A percentile compares a stretch with the other conserved stretches of the same genome.
Conservation (phyloP, 2,329 filamentous ascomycete genomes). For the Penicillium sp. region DNA sequence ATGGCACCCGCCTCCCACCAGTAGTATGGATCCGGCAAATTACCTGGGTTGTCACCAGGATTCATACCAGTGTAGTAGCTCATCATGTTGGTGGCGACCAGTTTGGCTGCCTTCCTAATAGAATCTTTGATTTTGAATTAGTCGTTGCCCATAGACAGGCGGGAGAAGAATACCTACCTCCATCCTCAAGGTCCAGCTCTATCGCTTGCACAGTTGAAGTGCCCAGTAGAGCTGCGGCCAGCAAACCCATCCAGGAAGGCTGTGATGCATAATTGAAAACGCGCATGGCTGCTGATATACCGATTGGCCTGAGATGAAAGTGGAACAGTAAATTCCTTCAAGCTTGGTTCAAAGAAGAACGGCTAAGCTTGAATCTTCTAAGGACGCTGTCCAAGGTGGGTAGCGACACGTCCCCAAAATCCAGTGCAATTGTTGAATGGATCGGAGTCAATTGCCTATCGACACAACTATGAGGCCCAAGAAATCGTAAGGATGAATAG, state of each 20-base stretch:
- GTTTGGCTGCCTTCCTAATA: slow-evolving; percentile 47
- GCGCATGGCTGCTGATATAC: slow-evolving; percentile 11
- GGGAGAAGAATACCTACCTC: slow-evolving; percentile 3
- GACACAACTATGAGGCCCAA: background rate
- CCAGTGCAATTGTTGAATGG: background rate
- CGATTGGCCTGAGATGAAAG: background rate
- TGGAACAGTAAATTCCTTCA: background rate
- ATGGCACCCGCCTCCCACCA: slow-evolving; percentile 48
- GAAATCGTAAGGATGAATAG: background rate
- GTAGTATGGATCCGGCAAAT: slow-evolving; percentile 49
- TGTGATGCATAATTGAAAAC: slow-evolving; percentile 5
- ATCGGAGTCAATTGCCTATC: no score
- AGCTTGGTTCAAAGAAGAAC: background rate
- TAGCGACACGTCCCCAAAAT: background rate
- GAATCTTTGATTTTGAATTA: slow-evolving; percentile 37
- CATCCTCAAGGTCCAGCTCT: slow-evolving; percentile 16
- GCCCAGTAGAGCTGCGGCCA: slow-evolving; percentile 17
- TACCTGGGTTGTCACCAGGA: slow-evolving; percentile 51
- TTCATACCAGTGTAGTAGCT: slow-evolving; percentile 50
- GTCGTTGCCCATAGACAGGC: background rate
- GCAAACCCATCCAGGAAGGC: slow-evolving; percentile 19
- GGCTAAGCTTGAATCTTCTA: background rate
- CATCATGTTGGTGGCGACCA: slow-evolving; percentile 50
- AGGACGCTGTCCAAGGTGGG: background rate
- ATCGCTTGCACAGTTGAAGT: slow-evolving; percentile 16